These are phyloP conservation scores for Trichoderma parareesei DNA, from an alignment of 495 filamentous ascomycete species.

Conservation along the genomic window DNA sequence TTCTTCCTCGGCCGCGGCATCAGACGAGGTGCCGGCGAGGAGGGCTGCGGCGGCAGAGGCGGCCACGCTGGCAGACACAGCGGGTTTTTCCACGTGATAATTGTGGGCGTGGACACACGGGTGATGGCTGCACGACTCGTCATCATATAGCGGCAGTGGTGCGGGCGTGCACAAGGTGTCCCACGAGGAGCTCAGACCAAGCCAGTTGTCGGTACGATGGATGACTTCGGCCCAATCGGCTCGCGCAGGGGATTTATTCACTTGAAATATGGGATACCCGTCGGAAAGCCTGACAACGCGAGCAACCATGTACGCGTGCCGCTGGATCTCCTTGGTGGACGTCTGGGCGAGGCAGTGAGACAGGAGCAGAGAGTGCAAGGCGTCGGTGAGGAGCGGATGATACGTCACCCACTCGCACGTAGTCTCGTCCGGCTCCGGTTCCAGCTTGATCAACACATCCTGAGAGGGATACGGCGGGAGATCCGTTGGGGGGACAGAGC, in stretches of 20 bases:
- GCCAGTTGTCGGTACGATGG: slow-evolving; percentile 55
- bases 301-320: slow-evolving; percentile 71
- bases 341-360: slow-evolving; percentile 69
- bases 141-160: slow-evolving; percentile 35
- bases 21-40: slow-evolving; percentile 12
- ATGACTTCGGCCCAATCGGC: slow-evolving; percentile 75
- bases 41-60: slow-evolving; percentile 12
- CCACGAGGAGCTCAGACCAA: slow-evolving; percentile 54
- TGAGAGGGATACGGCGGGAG: slow-evolving; percentile 50
- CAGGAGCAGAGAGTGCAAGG: slow-evolving; percentile 63
- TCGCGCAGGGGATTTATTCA: slow-evolving; percentile 60
- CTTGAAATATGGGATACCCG: slow-evolving; percentile 72
- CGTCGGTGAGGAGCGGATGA: slow-evolving; percentile 68
- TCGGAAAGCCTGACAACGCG: slow-evolving; percentile 64
- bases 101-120: slow-evolving; percentile 1
- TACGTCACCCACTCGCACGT: slow-evolving; percentile 64
- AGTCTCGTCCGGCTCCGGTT: slow-evolving; percentile 20
- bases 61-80: slow-evolving; percentile 5
- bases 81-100: neutral
- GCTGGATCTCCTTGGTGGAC: slow-evolving; percentile 60
- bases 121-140: slow-evolving; percentile 16
- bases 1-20: slow-evolving; percentile 37
- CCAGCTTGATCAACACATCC: slow-evolving; percentile 21
- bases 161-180: slow-evolving; percentile 63
- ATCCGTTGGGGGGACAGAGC: slow-evolving; percentile 43